phyloP scores from a whole-genome alignment of 2,329 filamentous ascomycete genomes.

The Penicillium italicum region DNA sequence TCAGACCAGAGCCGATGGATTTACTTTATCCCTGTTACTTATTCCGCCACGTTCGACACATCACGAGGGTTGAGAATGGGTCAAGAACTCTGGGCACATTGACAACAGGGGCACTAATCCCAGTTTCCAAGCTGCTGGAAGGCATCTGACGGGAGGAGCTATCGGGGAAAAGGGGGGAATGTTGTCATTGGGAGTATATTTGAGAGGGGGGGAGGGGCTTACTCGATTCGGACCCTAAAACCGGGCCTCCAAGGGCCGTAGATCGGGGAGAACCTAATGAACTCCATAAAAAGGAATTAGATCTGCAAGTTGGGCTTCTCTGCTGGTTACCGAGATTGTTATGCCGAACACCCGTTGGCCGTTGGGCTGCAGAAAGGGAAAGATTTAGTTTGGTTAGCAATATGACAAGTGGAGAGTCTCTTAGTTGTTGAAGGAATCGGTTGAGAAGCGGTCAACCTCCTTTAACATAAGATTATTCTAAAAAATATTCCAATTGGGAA shows the following conservation, averaged over 20 bases:
- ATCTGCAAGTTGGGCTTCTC: conserved; percentile 4
- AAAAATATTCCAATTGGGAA: conserved; percentile 5
- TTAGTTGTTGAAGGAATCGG: conserved; percentile 14
- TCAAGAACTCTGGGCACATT: conserved; percentile 12
- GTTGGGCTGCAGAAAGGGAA: conserved; percentile 12
- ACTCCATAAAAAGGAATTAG: conserved; percentile 21
- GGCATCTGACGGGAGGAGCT: conserved; percentile 13
- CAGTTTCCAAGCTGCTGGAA: conserved; percentile 14
- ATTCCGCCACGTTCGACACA: conserved; percentile 33
- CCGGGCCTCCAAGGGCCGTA: neutral
- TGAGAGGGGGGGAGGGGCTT: neutral
- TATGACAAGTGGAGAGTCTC: conserved; percentile 7
- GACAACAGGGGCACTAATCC: conserved; percentile 14
- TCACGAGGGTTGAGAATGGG: conserved; percentile 23
- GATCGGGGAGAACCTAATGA: conserved; percentile 13
- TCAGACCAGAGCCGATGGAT: neutral
- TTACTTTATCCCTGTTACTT: conserved; percentile 17
- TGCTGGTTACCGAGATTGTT: conserved; percentile 8
- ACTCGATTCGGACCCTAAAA: neutral
- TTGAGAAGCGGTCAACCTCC: conserved; percentile 21
- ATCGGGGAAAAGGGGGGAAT: conserved; percentile 13
- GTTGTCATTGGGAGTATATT: conserved; percentile 11
- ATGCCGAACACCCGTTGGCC: conserved; percentile 18
- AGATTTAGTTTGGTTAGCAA: conserved; percentile 10
- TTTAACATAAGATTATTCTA: conserved; percentile 2